phyloP scores from a whole-genome alignment of 1,139 yeast genomes.

The Pneumocystis wakefieldiae region DNA sequence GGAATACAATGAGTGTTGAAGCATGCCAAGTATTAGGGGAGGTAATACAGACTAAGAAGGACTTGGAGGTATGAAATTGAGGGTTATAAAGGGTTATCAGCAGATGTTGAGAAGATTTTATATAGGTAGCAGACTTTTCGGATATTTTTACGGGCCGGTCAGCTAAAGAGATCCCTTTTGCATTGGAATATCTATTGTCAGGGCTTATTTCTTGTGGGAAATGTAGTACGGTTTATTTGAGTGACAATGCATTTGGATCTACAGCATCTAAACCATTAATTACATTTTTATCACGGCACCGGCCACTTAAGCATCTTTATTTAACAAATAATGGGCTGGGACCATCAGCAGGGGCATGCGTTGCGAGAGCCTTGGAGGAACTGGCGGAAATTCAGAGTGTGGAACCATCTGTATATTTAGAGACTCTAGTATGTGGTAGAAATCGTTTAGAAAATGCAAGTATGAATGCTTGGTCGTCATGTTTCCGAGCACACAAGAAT shows the following conservation, averaged over 20 bases:
- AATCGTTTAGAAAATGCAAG: conserved; percentile 94
- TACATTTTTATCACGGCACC: conserved; percentile 56
- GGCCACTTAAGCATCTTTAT: conserved; percentile 68
- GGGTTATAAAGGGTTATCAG: background rate
- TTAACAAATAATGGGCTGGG: conserved; percentile 95
- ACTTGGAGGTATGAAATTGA: conserved; percentile 30
- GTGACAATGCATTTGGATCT: conserved; percentile 93
- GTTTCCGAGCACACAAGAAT: conserved; percentile 55
- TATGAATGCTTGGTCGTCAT: conserved; percentile 42
- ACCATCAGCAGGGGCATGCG: conserved; percentile 89
- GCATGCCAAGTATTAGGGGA: conserved; percentile 64
- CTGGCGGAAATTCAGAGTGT: conserved; percentile 50
- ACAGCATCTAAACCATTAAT: conserved; percentile 88
- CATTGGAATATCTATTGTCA: conserved; percentile 57
- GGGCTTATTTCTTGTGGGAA: conserved; percentile 55
- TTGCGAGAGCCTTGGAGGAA: conserved; percentile 68
- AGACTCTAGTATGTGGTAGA: conserved; percentile 88
- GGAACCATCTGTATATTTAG: conserved; percentile 32
- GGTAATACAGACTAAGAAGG: conserved; percentile 31
- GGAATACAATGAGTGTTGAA: conserved; percentile 86
- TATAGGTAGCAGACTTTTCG: conserved; percentile 62
- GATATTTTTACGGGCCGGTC: conserved; percentile 90
- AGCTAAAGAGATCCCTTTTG: conserved; percentile 83
- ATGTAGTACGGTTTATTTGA: conserved; percentile 59
- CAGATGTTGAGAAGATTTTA: conserved; percentile 5